Evolutionary conservation across 202 grass and related monocot species (phyloP), one percentile per base, ranked within the genome.

Genomic region (Dendrocalamus latiflorus): DNA sequence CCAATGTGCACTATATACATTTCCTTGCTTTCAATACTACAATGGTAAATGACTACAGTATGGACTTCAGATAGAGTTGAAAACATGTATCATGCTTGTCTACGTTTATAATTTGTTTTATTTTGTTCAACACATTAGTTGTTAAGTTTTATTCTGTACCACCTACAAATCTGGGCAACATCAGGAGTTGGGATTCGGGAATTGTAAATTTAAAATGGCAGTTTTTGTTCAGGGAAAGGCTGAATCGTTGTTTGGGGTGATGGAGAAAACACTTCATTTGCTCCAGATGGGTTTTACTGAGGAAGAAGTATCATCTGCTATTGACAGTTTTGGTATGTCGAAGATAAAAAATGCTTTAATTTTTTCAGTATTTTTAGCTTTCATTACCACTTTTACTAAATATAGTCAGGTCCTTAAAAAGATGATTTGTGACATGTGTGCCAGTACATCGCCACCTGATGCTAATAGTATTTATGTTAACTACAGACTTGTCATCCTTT

Each of bases 241-340:
- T 78, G 88, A 95, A 84, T 71, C 81, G 50, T 77, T 95, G 68
- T 99, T 87, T 89, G 89, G 83, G 64, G 85, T 90, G 36, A 93
- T 95, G 83, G 91, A 99, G 13, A 95, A 90, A 85, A 89, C 87
- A 8, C 44, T 77, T 44, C 17, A 45, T 76, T 85, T 98, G 57
- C 81, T 93, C 30, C 70, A 90, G 44, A 99, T 92, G 89, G 96
- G 96, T 77, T 99, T 92, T 86, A 93, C 91, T 1, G 91, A 98
- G 88, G 75, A 92, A 72, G 91, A 95, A 93, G 89, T 95, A 26
- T 99, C 93, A 65, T 85, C 58, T 47, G 93, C 89, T 68, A 93
- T 95, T 87, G 95, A 92, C 37, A 95, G 17, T 26, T 90, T 79
- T 70, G 93, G 95, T 98, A 86, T 65, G 84, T 79, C 5, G 54